Percentiles rank a stretch among this genome's conserved stretches.
These are phyloP conservation scores for Plasmopara viticola DNA, from an alignment of 352 stramenopile species.

Conservation along the genomic window DNA sequence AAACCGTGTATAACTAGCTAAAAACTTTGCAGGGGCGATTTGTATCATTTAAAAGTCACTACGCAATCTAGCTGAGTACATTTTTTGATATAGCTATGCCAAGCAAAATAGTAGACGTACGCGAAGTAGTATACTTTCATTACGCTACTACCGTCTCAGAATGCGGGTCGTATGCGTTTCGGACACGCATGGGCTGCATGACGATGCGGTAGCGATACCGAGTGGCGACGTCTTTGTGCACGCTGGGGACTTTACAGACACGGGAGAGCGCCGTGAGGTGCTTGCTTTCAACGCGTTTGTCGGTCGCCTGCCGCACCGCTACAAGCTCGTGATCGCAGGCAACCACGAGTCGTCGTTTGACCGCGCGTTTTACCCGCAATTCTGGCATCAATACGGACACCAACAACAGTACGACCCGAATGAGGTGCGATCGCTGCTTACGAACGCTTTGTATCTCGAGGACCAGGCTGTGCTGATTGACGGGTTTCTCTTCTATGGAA, in stretches of 20 bases:
- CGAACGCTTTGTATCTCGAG: conserved; percentile 72
- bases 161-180: conserved; percentile 74
- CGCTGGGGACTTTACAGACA: conserved; percentile 87
- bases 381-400: conserved; percentile 74
- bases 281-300: conserved; percentile 71
- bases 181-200: conserved; percentile 69
- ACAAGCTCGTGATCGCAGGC: conserved; percentile 75
- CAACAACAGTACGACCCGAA: conserved; percentile 50
- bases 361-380: conserved; percentile 50
- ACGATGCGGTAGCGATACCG: conserved; percentile 58
- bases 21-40: too few species aligned
- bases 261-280: conserved; percentile 49
- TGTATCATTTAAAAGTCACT: too few species aligned
- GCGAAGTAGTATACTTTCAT: too few species aligned
- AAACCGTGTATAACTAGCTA: too few species aligned
- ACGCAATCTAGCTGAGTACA: too few species aligned
- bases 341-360: conserved; percentile 85
- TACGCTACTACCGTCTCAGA: too few species aligned
- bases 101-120: too few species aligned
- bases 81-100: too few species aligned
- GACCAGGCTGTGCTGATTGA: conserved; percentile 69
- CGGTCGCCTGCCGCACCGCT: conserved; percentile 51
- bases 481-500: conserved; percentile 70
- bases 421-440: conserved; percentile 66
- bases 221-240: conserved; percentile 83